Conservation (phyloP, 1,284 basidiomycete species). For the Cystodermella granulosa region DNA sequence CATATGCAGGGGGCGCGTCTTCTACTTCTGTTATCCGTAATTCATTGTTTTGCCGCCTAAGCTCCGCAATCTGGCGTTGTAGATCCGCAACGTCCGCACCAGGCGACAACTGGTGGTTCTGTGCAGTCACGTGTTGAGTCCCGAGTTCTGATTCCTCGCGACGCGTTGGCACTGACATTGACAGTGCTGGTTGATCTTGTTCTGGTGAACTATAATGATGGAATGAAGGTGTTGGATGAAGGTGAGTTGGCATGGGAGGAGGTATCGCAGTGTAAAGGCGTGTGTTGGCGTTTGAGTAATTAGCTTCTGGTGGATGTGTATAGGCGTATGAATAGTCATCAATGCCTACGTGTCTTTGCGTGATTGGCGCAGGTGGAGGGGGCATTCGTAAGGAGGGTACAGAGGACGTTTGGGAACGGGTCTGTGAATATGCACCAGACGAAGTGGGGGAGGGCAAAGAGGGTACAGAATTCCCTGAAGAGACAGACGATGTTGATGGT, state of each 20-base stretch:
- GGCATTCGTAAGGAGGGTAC: neutral
- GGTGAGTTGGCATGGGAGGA: neutral
- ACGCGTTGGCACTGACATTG: neutral
- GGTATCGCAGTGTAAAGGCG: no score
- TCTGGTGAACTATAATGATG: neutral
- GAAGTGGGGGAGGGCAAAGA: neutral
- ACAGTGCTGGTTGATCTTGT: neutral
- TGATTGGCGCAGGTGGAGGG: neutral
- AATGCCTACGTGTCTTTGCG: no score
- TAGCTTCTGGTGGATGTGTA: no score
- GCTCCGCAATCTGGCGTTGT: neutral
- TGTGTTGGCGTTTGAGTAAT: no score
- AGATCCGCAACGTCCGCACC: neutral
- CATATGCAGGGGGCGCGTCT: constrained; percentile 2
- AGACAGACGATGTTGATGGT: no score
- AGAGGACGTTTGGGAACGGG: no score
- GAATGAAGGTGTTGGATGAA: neutral
- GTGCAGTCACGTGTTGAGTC: neutral
- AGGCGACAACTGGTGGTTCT: no score
- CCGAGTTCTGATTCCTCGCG: neutral
- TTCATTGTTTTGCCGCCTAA: neutral
- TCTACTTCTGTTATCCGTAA: neutral
- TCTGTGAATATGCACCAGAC: no score
- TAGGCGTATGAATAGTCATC: no score
- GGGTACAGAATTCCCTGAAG: no score